These are phyloP conservation scores for Exophiala viscosa DNA, from an alignment of 2,329 filamentous ascomycete genomes.

Conservation along the genomic window DNA sequence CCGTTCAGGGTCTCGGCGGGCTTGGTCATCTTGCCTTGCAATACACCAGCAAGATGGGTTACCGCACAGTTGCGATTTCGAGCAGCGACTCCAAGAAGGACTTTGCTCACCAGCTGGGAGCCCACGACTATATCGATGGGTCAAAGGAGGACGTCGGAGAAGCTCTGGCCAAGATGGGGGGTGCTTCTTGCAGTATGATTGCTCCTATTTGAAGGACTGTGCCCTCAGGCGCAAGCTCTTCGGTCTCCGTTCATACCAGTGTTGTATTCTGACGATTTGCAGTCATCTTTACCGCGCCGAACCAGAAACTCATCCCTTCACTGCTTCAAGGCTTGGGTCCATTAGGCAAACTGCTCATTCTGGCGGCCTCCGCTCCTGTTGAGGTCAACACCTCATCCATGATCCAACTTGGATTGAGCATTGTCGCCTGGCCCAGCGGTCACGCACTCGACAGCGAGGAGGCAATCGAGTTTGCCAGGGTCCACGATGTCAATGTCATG, in stretches of 20 bases:
- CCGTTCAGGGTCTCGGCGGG: slow-evolving; percentile 52
- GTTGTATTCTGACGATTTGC: slow-evolving; percentile 9
- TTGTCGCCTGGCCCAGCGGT: slow-evolving; percentile 53
- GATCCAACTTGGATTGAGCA: slow-evolving; percentile 46
- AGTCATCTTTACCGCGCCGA: slow-evolving; percentile 39
- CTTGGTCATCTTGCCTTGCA: slow-evolving; percentile 54
- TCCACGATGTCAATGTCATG: slow-evolving; percentile 50
- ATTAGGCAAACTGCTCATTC: slow-evolving; percentile 36
- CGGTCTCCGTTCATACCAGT: slow-evolving; percentile 18
- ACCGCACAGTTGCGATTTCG: slow-evolving; percentile 50
- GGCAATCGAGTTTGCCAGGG: slow-evolving; percentile 48
- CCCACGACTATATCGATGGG: slow-evolving; percentile 54
- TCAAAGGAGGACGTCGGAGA: slow-evolving; percentile 35
- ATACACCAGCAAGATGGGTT: slow-evolving; percentile 52
- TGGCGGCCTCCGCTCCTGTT: slow-evolving; percentile 32
- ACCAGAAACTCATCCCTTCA: slow-evolving; percentile 33
- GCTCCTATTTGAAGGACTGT: not conserved
- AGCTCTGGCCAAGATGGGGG: slow-evolving; percentile 36
- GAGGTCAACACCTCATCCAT: slow-evolving; percentile 33
- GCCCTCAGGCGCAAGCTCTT: not conserved
- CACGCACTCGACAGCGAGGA: slow-evolving; percentile 53
- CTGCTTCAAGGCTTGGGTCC: slow-evolving; percentile 36
- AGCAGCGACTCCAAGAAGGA: slow-evolving; percentile 50
- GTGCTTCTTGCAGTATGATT: slow-evolving; percentile 18
- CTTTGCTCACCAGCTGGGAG: slow-evolving; percentile 54